Conservation (phyloP, 352 stramenopile genomes). For the Phytophthora vignae region DNA sequence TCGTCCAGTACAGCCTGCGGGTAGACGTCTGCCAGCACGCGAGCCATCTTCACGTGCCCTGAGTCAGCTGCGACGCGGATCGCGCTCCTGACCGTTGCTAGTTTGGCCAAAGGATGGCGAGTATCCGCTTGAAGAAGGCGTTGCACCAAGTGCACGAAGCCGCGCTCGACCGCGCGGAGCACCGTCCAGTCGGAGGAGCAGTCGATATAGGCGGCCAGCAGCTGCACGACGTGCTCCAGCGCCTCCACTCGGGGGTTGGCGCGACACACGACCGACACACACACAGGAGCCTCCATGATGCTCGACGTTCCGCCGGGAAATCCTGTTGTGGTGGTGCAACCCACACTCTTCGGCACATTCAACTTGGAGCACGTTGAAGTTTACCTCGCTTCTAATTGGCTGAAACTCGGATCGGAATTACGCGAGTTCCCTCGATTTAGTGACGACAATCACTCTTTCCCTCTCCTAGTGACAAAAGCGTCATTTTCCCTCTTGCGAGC, state of each 20-base stretch:
- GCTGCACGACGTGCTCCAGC: slow-evolving; percentile 50
- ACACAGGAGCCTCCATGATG: slow-evolving; percentile 16
- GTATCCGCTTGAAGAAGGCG: slow-evolving; percentile 40
- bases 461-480: not conserved
- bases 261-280: slow-evolving; percentile 34
- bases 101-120: slow-evolving; percentile 18
- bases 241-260: slow-evolving; percentile 27
- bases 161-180: slow-evolving; percentile 41
- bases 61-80: slow-evolving; percentile 48
- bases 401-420: slow-evolving; percentile 4
- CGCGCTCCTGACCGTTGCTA: slow-evolving; percentile 13
- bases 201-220: slow-evolving; percentile 48
- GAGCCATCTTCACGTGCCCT: slow-evolving; percentile 37
- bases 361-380: slow-evolving; percentile 21
- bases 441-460: not conserved
- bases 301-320: slow-evolving; percentile 1
- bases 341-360: slow-evolving; percentile 6
- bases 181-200: slow-evolving; percentile 49
- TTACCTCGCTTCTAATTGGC: slow-evolving; percentile 5
- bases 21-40: slow-evolving; percentile 15
- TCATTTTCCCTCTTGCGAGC: slow-evolving; percentile 14
- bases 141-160: slow-evolving; percentile 51
- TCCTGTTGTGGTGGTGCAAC: slow-evolving; percentile 27
- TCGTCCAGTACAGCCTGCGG: slow-evolving; percentile 26
- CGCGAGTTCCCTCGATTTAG: not conserved